These are phyloP conservation scores for Pilatotrama ljubarskyi DNA, from an alignment of 768 basidiomycete genomes.

Conservation along the genomic window DNA sequence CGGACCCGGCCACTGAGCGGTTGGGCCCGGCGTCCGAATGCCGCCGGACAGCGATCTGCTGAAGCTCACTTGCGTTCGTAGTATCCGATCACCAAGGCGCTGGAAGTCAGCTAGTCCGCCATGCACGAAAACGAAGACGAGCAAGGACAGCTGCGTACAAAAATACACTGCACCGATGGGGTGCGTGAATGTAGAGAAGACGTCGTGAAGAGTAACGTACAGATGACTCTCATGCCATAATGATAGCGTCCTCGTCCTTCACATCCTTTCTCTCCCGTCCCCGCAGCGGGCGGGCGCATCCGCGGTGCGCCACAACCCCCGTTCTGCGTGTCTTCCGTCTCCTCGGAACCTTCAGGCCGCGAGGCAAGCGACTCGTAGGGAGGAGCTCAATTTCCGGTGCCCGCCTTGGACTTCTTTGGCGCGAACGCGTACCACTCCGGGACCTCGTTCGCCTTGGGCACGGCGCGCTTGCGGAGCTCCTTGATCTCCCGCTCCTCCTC, in stretches of 20 bases:
- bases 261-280: neutral
- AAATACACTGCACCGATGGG: constrained; percentile 3
- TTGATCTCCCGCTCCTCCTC: constrained; percentile 61
- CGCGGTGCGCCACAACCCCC: constrained; percentile 11
- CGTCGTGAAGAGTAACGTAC: constrained; percentile 7
- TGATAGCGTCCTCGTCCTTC: constrained; percentile 13
- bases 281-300: constrained; percentile 10
- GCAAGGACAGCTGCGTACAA: neutral
- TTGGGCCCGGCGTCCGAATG: neutral
- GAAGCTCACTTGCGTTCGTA: neutral
- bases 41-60: neutral
- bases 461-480: constrained; percentile 60
- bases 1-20: neutral
- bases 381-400: constrained; percentile 14
- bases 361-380: neutral
- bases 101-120: neutral
- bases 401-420: constrained; percentile 51
- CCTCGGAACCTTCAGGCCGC: constrained; percentile 2
- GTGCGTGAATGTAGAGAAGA: constrained; percentile 9
- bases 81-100: neutral
- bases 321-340: constrained; percentile 8
- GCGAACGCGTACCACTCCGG: constrained; percentile 77
- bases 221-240: constrained; percentile 18
- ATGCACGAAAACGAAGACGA: neutral
- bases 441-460: constrained; percentile 69